These are phyloP conservation scores for Rhynchospora pubera DNA, from an alignment of 176 grass and related monocot species.

Conservation along the genomic window DNA sequence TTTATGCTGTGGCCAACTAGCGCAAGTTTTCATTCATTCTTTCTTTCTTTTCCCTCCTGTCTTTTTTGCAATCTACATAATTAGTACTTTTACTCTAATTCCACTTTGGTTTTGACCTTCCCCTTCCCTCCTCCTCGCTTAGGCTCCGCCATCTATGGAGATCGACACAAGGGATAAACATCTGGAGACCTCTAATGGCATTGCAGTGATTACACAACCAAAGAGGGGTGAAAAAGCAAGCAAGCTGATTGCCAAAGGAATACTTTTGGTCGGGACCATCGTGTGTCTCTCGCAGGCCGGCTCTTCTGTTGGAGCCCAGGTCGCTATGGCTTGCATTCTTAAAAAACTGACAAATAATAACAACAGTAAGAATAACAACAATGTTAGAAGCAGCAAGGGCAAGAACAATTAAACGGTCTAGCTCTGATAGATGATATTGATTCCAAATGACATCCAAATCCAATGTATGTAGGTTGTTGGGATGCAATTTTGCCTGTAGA, in stretches of 20 bases:
- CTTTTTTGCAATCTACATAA: neutral
- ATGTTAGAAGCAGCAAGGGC: neutral
- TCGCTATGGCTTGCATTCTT: conserved; percentile 70
- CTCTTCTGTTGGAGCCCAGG: conserved; percentile 56
- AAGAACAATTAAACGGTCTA: neutral
- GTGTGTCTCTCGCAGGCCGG: conserved; percentile 68
- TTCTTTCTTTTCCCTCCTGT: too few species aligned
- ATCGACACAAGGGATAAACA: neutral
- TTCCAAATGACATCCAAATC: neutral
- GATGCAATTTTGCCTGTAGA: conserved; percentile 1
- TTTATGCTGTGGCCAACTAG: neutral
- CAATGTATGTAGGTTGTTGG: neutral
- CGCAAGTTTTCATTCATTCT: neutral
- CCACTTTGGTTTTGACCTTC: neutral
- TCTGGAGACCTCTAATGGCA: conserved; percentile 16
- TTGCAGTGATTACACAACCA: conserved; percentile 23
- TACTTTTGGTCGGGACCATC: conserved; percentile 61
- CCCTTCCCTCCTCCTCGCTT: neutral
- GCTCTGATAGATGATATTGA: neutral
- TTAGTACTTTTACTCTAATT: neutral
- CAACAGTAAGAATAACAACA: too few species aligned
- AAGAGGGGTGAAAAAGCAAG: conserved; percentile 24
- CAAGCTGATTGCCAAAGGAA: conserved; percentile 58
- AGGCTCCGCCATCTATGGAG: conserved; percentile 27
- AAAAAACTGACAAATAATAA: conserved; percentile 45